A percentile compares a stretch with the other conserved stretches of the same genome.
phyloP scores from a whole-genome alignment of 352 stramenopile species.

The Pythium volutum region DNA sequence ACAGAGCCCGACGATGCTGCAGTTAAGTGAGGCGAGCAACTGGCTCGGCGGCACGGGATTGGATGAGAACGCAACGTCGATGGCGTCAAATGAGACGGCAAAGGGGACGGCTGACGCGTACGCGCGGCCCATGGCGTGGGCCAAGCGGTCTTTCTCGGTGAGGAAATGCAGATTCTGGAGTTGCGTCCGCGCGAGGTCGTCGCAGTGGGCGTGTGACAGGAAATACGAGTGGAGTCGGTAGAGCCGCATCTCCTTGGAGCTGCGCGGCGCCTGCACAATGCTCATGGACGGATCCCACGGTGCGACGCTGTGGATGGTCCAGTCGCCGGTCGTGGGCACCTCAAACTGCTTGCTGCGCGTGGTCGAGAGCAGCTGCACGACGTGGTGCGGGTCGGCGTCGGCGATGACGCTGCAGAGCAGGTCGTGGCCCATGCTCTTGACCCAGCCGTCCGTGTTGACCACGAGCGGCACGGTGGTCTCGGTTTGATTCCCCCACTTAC shows the following conservation, averaged over 20 bases:
- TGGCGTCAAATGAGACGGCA: slow-evolving; percentile 50
- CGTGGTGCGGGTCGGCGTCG: slow-evolving; percentile 79
- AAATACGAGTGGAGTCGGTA: slow-evolving; percentile 86
- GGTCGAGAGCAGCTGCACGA: slow-evolving; percentile 92
- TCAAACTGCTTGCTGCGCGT: slow-evolving; percentile 88
- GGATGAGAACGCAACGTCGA: slow-evolving; percentile 58
- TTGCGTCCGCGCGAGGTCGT: slow-evolving; percentile 29
- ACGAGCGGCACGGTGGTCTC: slow-evolving; percentile 77
- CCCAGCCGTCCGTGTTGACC: slow-evolving; percentile 97
- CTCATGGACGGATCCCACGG: slow-evolving; percentile 66
- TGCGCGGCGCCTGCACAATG: slow-evolving; percentile 55
- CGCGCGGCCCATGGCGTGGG: slow-evolving; percentile 45
- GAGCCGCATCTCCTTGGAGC: slow-evolving; percentile 79
- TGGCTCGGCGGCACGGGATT: slow-evolving; percentile 69
- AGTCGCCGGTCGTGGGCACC: slow-evolving; percentile 46
- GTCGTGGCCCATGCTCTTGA: slow-evolving; percentile 96
- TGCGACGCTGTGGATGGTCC: slow-evolving; percentile 53
- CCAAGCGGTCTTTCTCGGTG: slow-evolving; percentile 64
- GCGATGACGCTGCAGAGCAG: slow-evolving; percentile 91
- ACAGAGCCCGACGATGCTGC: slow-evolving; percentile 70
- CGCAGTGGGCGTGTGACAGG: slow-evolving; percentile 35
- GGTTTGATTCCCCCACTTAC: slow-evolving; percentile 37
- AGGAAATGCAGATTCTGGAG: slow-evolving; percentile 72
- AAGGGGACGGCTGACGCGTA: slow-evolving; percentile 49
- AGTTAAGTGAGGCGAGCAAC: slow-evolving; percentile 70